Percentiles rank a stretch among this genome's conserved stretches.
These are phyloP conservation scores for Zymoseptoria passerinii DNA, from an alignment of 2,329 filamentous ascomycete genomes.

Conservation along the genomic window DNA sequence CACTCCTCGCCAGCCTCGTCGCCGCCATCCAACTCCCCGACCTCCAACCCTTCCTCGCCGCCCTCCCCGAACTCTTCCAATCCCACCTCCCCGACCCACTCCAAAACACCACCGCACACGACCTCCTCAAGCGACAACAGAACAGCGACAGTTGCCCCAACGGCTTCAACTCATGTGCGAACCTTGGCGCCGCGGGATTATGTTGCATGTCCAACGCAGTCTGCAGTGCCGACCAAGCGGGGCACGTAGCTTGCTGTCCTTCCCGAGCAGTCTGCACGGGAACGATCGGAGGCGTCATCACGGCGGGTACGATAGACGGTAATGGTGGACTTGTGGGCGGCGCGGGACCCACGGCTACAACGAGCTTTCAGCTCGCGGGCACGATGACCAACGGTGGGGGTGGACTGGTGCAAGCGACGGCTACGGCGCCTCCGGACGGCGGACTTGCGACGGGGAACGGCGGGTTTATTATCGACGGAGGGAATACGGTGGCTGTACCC, in stretches of 20 bases:
- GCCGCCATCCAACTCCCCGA: conserved; percentile 22
- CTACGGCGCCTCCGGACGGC: conserved; percentile 4
- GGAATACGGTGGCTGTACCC: conserved; percentile 28
- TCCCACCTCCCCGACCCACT: conserved; percentile 15
- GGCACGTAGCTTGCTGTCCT: conserved; percentile 56
- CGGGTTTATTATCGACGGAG: conserved; percentile 27
- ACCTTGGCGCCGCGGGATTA: conserved; percentile 44
- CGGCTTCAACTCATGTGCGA: conserved; percentile 45
- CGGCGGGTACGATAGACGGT: conserved; percentile 26
- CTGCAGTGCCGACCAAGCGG: conserved; percentile 49
- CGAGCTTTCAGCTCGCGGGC: conserved; percentile 15
- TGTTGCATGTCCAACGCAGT: conserved; percentile 48
- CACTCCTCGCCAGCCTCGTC: conserved; percentile 9
- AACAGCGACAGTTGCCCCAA: conserved; percentile 40
- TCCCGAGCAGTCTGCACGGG: conserved; percentile 51
- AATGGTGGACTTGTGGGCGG: conserved; percentile 21
- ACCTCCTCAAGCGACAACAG: conserved; percentile 28
- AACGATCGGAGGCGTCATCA: conserved; percentile 34
- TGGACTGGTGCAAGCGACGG: conserved; percentile 20
- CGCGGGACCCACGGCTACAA: conserved; percentile 15
- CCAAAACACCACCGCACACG: conserved; percentile 17
- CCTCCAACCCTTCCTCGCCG: conserved; percentile 25
- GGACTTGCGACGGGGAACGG: conserved; percentile 10
- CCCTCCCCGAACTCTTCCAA: conserved; percentile 19
- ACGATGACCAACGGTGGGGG: conserved; percentile 15